phyloP scores from a whole-genome alignment of 352 stramenopile species.

The Plasmopara halstedii region DNA sequence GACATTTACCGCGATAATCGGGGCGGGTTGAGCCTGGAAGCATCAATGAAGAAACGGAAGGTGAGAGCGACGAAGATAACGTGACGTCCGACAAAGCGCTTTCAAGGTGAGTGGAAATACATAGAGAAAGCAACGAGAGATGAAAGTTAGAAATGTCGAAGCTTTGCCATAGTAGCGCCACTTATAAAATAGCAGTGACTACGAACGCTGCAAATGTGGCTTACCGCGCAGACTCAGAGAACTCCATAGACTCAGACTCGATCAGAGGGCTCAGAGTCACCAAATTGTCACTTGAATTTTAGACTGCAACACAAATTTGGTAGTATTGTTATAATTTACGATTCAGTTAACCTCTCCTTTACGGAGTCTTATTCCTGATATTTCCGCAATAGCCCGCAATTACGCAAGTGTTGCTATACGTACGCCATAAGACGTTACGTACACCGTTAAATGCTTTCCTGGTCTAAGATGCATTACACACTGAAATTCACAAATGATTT shows the following conservation, averaged over 20 bases:
- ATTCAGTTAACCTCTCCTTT: too few relatives aligned
- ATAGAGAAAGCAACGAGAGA: slow-evolving; percentile 1
- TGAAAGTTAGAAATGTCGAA: slow-evolving; percentile 7
- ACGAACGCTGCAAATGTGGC: background rate
- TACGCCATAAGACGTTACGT: too few relatives aligned
- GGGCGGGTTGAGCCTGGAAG: slow-evolving; percentile 22
- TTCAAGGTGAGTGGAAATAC: slow-evolving; percentile 1
- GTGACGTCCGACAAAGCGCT: slow-evolving; percentile 16
- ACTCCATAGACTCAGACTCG: slow-evolving; percentile 4
- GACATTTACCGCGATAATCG: slow-evolving; percentile 65
- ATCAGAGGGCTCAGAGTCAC: slow-evolving; percentile 1
- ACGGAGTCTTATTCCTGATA: too few relatives aligned
- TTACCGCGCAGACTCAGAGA: slow-evolving; percentile 1
- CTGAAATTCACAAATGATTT: too few relatives aligned
- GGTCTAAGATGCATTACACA: too few relatives aligned
- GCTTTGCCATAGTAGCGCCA: slow-evolving; percentile 6
- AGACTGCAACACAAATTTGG: too few relatives aligned
- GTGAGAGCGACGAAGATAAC: background rate
- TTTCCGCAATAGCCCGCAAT: too few relatives aligned
- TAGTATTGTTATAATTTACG: too few relatives aligned
- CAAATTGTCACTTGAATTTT: too few relatives aligned
- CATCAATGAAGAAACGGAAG: background rate
- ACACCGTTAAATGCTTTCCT: too few relatives aligned
- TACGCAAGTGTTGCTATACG: too few relatives aligned
- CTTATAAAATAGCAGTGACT: background rate